Base-by-base conservation (phyloP, 163 green algal genomes). In the Prototheca cutis region DNA sequence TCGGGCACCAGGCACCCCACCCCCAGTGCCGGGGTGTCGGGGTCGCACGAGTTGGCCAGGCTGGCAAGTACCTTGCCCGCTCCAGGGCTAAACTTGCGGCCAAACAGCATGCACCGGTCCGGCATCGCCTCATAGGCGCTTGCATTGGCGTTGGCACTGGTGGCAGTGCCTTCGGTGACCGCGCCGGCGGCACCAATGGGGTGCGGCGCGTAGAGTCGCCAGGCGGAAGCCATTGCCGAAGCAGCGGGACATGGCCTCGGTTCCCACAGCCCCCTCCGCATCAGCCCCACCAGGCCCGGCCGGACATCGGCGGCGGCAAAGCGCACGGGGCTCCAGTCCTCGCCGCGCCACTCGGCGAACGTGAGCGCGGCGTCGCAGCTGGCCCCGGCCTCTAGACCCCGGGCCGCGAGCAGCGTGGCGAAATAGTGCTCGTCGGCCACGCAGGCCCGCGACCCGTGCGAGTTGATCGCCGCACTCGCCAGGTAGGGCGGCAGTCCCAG, bases 371-470 rank as follows among this genome's bases (percentile, higher is more conserved):
- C 34, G 15, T 61, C 54, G 54, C 54, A 52, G 33, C 23, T 29
- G 4, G 25, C 33, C 65, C 63, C 55, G 4, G 34, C 25, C 13
- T 66, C 53, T 28, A 58, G 49, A 3, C 58, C 61, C 1, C 23
- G 17, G 2, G 32, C 25, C 3, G 63, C 72, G 47, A 79, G 64
- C 27, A 79, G 40, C 2, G 56, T 62, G 1, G 72, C 45, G 19
- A 76, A 58, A 57, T 76, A 79, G 63, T 76, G 67, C 64, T 79
- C 72, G 49, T 79, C 72, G n/a, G 24, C 52, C 40, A 68, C 67
- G 51, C 71, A 78, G 48, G 63, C 58, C 3, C 71, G 66, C 33
- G 55, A 65, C 27, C 21, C 17, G 23, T 25, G n/a, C 18, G 19
- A 29, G 40, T 21, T 31, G 34, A 10, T 4, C 29, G 6, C n/a